Evolutionary conservation across 2,329 filamentous ascomycete species (phyloP).

Genomic region (Penicillium hesseltinei): DNA sequence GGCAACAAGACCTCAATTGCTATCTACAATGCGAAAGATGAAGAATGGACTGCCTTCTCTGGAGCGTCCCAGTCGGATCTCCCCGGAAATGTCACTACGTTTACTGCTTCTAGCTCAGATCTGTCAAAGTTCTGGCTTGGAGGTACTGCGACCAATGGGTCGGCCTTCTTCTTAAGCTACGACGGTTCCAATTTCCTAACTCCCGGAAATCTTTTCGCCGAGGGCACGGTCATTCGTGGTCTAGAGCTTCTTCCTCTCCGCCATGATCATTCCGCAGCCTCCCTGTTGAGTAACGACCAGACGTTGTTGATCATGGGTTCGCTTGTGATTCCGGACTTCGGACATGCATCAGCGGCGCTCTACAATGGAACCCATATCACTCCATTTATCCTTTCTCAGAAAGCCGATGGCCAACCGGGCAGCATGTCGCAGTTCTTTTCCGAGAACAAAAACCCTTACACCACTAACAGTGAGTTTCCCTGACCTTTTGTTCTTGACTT

Average conservation of each 20-base stretch:
- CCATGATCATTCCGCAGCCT: slow-evolving; percentile 62
- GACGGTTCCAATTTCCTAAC: slow-evolving; percentile 70
- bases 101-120: slow-evolving; percentile 71
- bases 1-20: slow-evolving; percentile 67
- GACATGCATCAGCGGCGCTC: slow-evolving; percentile 78
- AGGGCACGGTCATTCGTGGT: slow-evolving; percentile 68
- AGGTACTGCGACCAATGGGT: slow-evolving; percentile 66
- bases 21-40: slow-evolving; percentile 66
- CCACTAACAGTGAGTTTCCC: slow-evolving; percentile 55
- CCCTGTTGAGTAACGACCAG: slow-evolving; percentile 65
- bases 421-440: slow-evolving; percentile 81
- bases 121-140: slow-evolving; percentile 77
- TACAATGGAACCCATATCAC: slow-evolving; percentile 78
- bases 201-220: slow-evolving; percentile 61
- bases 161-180: slow-evolving; percentile 78
- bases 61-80: slow-evolving; percentile 55
- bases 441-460: slow-evolving; percentile 75
- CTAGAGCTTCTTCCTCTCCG: slow-evolving; percentile 77
- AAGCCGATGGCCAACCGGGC: slow-evolving; percentile 62
- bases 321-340: slow-evolving; percentile 71
- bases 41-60: slow-evolving; percentile 61
- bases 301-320: slow-evolving; percentile 81
- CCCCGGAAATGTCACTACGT: slow-evolving; percentile 74
- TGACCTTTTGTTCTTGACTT: slow-evolving; percentile 10
- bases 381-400: slow-evolving; percentile 78